A percentile compares a stretch with the other conserved stretches of the same genome.
Conservation (phyloP, 2,329 filamentous ascomycete genomes). For the Curvularia eragrostidis region DNA sequence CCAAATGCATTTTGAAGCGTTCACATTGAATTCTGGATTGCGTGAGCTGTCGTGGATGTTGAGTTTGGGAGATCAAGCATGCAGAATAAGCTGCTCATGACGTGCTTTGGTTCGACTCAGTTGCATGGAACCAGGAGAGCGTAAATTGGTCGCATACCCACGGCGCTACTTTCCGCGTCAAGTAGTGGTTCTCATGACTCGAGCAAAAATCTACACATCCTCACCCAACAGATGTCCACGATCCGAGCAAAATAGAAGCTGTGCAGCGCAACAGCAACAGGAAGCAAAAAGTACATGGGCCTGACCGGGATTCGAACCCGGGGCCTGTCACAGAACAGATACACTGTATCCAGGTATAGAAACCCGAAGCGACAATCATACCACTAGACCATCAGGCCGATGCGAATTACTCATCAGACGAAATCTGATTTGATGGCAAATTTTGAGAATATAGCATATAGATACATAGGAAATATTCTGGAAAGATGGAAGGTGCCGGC, state of each 20-base stretch:
- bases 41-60: background rate
- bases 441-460: background rate
- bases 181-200: background rate
- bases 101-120: background rate
- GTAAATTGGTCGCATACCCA: background rate
- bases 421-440: slow-evolving; percentile 14
- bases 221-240: background rate
- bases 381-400: slow-evolving; percentile 44
- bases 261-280: background rate
- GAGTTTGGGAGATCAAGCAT: background rate
- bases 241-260: slow-evolving; percentile 1
- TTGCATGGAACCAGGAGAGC: background rate
- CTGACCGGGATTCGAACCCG: slow-evolving; percentile 49
- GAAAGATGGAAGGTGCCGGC: background rate
- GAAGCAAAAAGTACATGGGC: slow-evolving; percentile 25
- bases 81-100: background rate
- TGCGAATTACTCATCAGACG: background rate
- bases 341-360: slow-evolving; percentile 31
- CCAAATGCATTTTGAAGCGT: slow-evolving; percentile 3
- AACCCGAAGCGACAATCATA: slow-evolving; percentile 43
- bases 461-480: background rate
- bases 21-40: background rate
- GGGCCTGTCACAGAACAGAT: slow-evolving; percentile 47
- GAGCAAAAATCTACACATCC: no score
- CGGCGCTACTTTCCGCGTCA: background rate